Conservation (phyloP, 805 yeast genomes). For the Candida montana region DNA sequence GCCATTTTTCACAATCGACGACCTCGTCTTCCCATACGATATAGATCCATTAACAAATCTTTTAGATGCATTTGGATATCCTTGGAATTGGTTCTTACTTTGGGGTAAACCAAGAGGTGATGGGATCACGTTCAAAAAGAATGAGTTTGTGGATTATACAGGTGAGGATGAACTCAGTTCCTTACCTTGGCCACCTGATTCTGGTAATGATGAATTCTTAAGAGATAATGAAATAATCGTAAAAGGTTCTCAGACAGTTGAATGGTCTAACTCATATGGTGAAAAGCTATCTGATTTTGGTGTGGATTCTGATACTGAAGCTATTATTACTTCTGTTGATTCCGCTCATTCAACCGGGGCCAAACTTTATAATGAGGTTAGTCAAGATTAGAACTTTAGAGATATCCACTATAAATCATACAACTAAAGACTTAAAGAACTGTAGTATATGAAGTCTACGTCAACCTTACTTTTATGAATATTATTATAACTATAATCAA, state of each 20-base stretch:
- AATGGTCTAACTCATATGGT: conserved; percentile 80
- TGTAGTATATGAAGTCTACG: too few relatives aligned
- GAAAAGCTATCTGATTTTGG: conserved; percentile 82
- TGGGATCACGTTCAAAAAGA: conserved; percentile 55
- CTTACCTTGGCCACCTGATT: conserved; percentile 94
- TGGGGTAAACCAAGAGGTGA: conserved; percentile 57
- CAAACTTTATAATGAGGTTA: too few relatives aligned
- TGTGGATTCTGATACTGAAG: conserved; percentile 60
- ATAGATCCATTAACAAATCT: conserved; percentile 54
- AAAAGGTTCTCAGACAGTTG: conserved; percentile 8
- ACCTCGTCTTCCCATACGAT: conserved; percentile 81
- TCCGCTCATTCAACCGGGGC: neutral
- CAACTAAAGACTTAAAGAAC: too few relatives aligned
- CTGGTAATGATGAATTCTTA: conserved; percentile 40
- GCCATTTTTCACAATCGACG: conserved; percentile 46
- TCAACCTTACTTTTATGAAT: neutral
- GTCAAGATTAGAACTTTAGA: too few relatives aligned
- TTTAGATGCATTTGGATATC: conserved; percentile 48
- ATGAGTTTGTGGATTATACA: conserved; percentile 40
- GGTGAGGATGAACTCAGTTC: conserved; percentile 50
- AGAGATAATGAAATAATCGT: neutral
- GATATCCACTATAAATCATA: too few relatives aligned
- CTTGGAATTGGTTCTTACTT: conserved; percentile 65
- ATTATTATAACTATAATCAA: too few relatives aligned
- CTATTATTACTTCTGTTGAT: neutral